Percentiles rank a stretch among this genome's conserved stretches.
These are phyloP conservation scores for Aegilops speltoides DNA, from an alignment of 176 grass and related monocot species.

Conservation along the genomic window DNA sequence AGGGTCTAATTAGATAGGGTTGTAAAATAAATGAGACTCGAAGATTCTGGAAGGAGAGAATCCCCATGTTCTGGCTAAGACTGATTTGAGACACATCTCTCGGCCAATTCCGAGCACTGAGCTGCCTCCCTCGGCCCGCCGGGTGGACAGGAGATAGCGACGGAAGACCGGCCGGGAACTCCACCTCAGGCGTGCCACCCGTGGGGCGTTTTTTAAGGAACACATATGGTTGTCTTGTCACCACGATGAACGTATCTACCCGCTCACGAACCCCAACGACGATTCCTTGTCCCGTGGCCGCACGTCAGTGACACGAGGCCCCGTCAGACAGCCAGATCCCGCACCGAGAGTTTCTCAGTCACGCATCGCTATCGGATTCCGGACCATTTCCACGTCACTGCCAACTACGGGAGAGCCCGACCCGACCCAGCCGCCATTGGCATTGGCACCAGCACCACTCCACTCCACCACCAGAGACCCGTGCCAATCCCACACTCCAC, in stretches of 20 bases:
- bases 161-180: neutral
- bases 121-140: too few relatives aligned
- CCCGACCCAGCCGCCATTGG: conserved; percentile 1
- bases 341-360: too few relatives aligned
- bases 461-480: neutral
- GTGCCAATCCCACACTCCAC: conserved; percentile 2
- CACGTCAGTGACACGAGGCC: neutral
- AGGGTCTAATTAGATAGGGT: too few relatives aligned
- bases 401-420: conserved; percentile 4
- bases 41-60: too few relatives aligned
- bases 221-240: neutral
- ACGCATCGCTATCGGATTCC: conserved; percentile 17
- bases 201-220: neutral
- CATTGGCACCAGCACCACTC: neutral
- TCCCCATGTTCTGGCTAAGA: too few relatives aligned
- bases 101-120: too few relatives aligned
- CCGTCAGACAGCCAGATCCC: neutral
- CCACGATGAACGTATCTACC: neutral
- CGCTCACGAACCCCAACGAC: neutral
- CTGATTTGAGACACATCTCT: too few relatives aligned
- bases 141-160: neutral
- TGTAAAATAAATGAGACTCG: too few relatives aligned
- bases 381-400: conserved; percentile 36
- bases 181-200: neutral
- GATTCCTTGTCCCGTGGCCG: neutral